Evolutionary conservation across 2,329 filamentous ascomycete genomes (phyloP).

Genomic region (Colletotrichum sp.): DNA sequence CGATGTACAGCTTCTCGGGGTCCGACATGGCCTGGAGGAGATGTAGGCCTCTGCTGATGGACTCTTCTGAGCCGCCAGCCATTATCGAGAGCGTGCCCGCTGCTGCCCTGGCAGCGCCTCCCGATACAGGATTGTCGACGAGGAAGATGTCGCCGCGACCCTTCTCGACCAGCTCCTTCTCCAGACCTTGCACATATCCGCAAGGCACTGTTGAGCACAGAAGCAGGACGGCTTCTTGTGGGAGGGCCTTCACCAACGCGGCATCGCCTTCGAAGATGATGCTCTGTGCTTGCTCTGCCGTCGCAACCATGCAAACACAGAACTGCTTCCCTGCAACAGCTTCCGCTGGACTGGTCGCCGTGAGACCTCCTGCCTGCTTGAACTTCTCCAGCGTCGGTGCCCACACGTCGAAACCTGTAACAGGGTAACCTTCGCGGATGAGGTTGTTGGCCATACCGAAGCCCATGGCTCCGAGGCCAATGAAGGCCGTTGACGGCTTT

Average conservation of each 20-base stretch:
- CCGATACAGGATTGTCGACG: slow-evolving; percentile 31
- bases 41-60: slow-evolving; percentile 60
- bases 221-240: background rate
- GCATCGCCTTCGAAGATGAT: slow-evolving; percentile 66
- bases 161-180: slow-evolving; percentile 56
- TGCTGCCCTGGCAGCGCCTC: slow-evolving; percentile 46
- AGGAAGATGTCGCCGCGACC: slow-evolving; percentile 62
- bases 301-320: slow-evolving; percentile 79
- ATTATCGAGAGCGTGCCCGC: slow-evolving; percentile 75
- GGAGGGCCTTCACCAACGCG: slow-evolving; percentile 43
- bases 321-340: slow-evolving; percentile 64
- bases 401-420: slow-evolving; percentile 77
- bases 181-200: slow-evolving; percentile 66
- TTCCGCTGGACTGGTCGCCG: slow-evolving; percentile 63
- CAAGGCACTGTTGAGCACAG: slow-evolving; percentile 72
- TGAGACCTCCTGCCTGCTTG: slow-evolving; percentile 63
- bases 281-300: slow-evolving; percentile 69
- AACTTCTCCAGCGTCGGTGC: slow-evolving; percentile 70
- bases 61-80: slow-evolving; percentile 64
- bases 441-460: slow-evolving; percentile 82
- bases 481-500: slow-evolving; percentile 48
- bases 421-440: slow-evolving; percentile 67
- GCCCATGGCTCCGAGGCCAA: slow-evolving; percentile 82
- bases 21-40: slow-evolving; percentile 70
- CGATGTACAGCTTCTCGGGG: slow-evolving; percentile 64